Evolutionary conservation across 108 stramenopile genomes (phyloP), one percentile per base, ranked within the genome.

Genomic region (Bacterosira constricta): DNA sequence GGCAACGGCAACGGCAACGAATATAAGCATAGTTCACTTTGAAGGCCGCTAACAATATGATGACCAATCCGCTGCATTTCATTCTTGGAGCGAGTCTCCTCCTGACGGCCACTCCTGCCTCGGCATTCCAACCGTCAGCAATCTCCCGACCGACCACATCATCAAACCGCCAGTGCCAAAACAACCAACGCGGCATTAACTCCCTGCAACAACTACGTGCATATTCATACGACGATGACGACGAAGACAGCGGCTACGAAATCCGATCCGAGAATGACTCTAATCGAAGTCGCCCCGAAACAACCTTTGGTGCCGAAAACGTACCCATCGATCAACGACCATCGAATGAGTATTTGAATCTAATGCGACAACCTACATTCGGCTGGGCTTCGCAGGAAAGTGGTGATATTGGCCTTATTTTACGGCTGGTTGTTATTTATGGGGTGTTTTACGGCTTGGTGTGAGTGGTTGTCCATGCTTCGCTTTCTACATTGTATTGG

Each of bases 271-370:
- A 49, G 4, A 26, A 9, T 21, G 39, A 35, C n/a, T 7, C n/a
- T 26, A 31, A 53, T 6, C 51, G 29, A 18, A 15, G 8, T 21
- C 62, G 64, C 29, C 85, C 85, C 44, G 83, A 86, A 71, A 86
- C 84, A 38, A 85, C 86, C 53, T 94, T 94, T 66, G 92, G 92
- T 45, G 80, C 92, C 11, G 92, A 94, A 66, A 87, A 82, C 20
- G 92, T 94, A 21, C 92, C 92, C 9, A 74, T 86, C 30, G 85
- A 79, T 4, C 88, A 88, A 66, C 80, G 92, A 25, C 92, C 92
- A 6, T 85, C 90, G 23, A 94, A 94, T 63, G 92, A 94, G 69
- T 94, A 91, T 41, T 66, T 91, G 49, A 85, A 94, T 62, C 63
- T 94, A 41, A 77, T 78, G 8, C 65, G 73, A 18, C 80, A 84